Evolutionary conservation across 2,329 filamentous ascomycete species (phyloP).

Genomic region (Sclerotinia sclerotiorum): DNA sequence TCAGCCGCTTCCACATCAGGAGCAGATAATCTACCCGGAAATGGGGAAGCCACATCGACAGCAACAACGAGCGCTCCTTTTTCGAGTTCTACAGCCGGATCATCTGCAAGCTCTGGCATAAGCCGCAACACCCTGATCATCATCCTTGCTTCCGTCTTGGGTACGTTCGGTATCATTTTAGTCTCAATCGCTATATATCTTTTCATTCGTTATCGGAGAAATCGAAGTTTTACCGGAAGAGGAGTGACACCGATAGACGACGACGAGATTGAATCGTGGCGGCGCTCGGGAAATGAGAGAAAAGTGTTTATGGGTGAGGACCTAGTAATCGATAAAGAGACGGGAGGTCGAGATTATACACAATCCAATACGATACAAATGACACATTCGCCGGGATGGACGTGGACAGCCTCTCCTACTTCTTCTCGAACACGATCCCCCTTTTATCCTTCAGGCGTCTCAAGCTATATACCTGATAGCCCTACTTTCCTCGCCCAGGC

Average conservation of each 20-base stretch:
- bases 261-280: slow-evolving; percentile 65
- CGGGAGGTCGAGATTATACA: slow-evolving; percentile 2
- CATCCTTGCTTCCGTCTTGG: slow-evolving; percentile 35
- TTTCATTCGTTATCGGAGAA: slow-evolving; percentile 30
- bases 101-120: slow-evolving; percentile 26
- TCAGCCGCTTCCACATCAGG: slow-evolving; percentile 16
- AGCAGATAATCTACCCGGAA: slow-evolving; percentile 5
- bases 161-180: slow-evolving; percentile 34
- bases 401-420: slow-evolving; percentile 34
- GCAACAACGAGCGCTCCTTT: slow-evolving; percentile 25
- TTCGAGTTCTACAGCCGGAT: slow-evolving; percentile 20
- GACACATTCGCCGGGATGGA: slow-evolving; percentile 33
- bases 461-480: slow-evolving; percentile 29
- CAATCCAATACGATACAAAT: slow-evolving; percentile 19
- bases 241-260: slow-evolving; percentile 63
- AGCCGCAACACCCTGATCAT: slow-evolving; percentile 32
- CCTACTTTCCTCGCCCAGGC: slow-evolving; percentile 57
- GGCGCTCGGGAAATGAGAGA: slow-evolving; percentile 32
- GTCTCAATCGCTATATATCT: slow-evolving; percentile 31
- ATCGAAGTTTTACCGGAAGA: slow-evolving; percentile 49
- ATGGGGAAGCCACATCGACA: slow-evolving; percentile 18
- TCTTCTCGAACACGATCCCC: slow-evolving; percentile 27
- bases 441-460: slow-evolving; percentile 38
- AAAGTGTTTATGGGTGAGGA: slow-evolving; percentile 11
- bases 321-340: slow-evolving; percentile 21